These are phyloP conservation scores for Cutaneotrichosporon sp. DNA, from an alignment of 1,284 basidiomycete species.

Conservation along the genomic window DNA sequence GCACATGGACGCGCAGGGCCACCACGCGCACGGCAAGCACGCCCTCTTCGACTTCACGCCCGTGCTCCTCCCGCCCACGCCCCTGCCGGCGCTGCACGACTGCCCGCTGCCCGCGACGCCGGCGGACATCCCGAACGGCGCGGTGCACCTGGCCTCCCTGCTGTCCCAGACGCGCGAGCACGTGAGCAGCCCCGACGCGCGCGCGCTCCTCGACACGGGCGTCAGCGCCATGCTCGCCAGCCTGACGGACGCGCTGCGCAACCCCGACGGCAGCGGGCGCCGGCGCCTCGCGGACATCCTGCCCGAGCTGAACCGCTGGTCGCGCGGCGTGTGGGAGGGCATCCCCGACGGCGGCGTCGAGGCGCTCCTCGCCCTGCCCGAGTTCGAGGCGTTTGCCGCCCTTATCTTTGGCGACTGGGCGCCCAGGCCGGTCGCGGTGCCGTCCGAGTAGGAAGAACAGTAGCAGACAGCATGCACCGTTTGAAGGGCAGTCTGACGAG, in stretches of 20 bases:
- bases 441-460: not conserved
- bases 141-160: conserved; percentile 36
- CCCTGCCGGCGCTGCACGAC: conserved; percentile 20
- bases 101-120: conserved; percentile 29
- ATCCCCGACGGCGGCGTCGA: conserved; percentile 51
- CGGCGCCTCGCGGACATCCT: conserved; percentile 43
- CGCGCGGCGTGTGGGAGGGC: conserved; percentile 49
- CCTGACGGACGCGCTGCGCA: conserved; percentile 30
- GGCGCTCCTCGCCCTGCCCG: conserved; percentile 40
- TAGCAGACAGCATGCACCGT: too few species aligned
- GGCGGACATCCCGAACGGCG: conserved; percentile 24
- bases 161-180: conserved; percentile 44
- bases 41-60: conserved; percentile 42
- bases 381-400: conserved; percentile 50
- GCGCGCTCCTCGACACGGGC: conserved; percentile 44
- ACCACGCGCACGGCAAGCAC: conserved; percentile 5
- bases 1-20: not conserved
- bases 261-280: conserved; percentile 8
- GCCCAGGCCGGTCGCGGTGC: conserved; percentile 13
- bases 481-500: too few species aligned
- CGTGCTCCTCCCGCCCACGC: conserved; percentile 40
- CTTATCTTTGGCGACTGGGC: conserved; percentile 55
- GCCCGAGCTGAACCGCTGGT: conserved; percentile 46
- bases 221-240: conserved; percentile 36
- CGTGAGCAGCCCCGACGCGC: conserved; percentile 42